phyloP scores from a whole-genome alignment of 345 rosid species.

The Capsella bursapastoris region DNA sequence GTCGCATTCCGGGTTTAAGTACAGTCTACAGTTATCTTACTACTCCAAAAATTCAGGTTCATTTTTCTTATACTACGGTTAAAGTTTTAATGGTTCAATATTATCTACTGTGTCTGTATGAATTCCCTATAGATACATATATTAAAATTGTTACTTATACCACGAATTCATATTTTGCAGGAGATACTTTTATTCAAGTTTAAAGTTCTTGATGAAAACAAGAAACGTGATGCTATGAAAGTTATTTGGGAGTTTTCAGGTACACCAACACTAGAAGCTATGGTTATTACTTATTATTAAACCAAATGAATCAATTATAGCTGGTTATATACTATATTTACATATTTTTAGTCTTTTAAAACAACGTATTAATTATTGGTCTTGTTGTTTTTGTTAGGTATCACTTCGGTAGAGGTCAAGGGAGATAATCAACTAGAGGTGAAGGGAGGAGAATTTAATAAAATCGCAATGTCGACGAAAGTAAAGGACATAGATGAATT shows the following conservation, averaged over 20 bases:
- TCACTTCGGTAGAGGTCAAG: neutral
- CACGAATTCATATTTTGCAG: neutral
- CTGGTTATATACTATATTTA: too few species aligned
- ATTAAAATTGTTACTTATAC: neutral
- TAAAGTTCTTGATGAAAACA: neutral
- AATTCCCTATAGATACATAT: neutral
- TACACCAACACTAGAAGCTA: neutral
- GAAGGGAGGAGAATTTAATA: conserved; percentile 1
- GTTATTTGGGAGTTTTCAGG: conserved; percentile 9
- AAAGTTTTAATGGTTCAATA: neutral
- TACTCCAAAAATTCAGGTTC: neutral
- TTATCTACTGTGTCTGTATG: neutral
- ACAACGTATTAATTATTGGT: neutral
- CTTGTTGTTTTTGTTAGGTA: neutral
- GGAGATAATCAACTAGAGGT: neutral
- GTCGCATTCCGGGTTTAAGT: neutral
- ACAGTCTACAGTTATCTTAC: neutral
- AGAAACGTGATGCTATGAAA: neutral
- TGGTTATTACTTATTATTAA: neutral
- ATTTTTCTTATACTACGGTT: neutral
- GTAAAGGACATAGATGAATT: neutral
- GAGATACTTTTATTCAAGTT: conserved; percentile 19
- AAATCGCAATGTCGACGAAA: neutral
- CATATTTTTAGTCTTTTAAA: neutral
- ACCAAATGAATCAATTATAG: neutral